phyloP scores from a whole-genome alignment of 345 rosid species.

The Eucalyptus fibrosa region DNA sequence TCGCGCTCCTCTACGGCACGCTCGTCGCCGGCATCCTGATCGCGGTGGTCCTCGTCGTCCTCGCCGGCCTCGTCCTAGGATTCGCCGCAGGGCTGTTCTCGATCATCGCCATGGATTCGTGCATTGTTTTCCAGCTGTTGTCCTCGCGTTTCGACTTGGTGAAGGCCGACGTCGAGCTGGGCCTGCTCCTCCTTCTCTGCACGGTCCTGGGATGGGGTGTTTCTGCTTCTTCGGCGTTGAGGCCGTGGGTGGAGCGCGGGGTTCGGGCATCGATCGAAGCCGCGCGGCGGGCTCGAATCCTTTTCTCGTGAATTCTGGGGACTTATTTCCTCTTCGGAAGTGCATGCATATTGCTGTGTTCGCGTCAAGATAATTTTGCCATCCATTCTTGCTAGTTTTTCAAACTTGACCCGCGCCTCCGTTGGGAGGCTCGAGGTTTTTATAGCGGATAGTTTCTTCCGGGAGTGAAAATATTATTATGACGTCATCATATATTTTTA shows the following conservation, averaged over 20 bases:
- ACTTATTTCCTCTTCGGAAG: background rate
- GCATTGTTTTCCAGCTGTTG: background rate
- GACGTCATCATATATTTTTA: background rate
- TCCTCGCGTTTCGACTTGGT: background rate
- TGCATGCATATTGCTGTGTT: background rate
- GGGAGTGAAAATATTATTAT: background rate
- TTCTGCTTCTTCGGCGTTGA: background rate
- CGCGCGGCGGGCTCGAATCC: background rate
- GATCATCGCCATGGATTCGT: conserved; percentile 8
- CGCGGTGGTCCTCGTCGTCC: background rate
- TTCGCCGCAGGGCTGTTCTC: conserved; percentile 4
- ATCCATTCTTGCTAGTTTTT: background rate
- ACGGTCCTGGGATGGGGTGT: background rate
- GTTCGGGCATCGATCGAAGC: background rate
- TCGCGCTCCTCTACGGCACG: conserved; percentile 14
- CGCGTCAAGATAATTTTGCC: background rate
- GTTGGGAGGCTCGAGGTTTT: background rate
- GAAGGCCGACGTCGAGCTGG: conserved; percentile 11
- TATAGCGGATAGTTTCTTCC: background rate
- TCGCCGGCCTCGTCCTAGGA: conserved; percentile 1
- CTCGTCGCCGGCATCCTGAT: conserved; percentile 10
- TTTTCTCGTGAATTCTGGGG: background rate
- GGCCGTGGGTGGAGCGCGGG: background rate
- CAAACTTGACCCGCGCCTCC: background rate
- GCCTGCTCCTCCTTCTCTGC: conserved; percentile 10